Evolutionary conservation across 306 rosid genomes (phyloP), one percentile per base, ranked within the genome.

Genomic region (Clitoria ternatea): DNA sequence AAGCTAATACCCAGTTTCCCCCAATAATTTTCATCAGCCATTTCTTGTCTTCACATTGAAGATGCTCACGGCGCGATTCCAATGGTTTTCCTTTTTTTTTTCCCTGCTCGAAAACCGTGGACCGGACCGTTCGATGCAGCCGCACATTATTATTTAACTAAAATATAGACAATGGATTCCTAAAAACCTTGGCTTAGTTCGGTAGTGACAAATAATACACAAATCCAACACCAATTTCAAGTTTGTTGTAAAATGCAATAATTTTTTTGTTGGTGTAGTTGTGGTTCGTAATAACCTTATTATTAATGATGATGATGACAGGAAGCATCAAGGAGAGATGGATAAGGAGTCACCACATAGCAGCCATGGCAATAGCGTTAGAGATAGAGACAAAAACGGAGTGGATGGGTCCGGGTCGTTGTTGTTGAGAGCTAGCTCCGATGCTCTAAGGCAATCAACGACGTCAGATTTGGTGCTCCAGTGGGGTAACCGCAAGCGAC

Each of bases 401-500:
- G 83, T 63, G 52, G 82, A 7, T 49, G 90, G 75, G n/a, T 22
- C 53, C 53, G 59, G 61, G 12, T 85, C 97, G 12, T 68, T 80
- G 73, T 80, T 85, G 33, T 39, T 84, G 29, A 84, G 91, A 59
- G 84, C 83, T 9, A 73, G 75, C 15, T 76, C 83, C 5, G 94
- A 89, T 33, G 65, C 72, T 2, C 23, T 82, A 7, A 73, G 85
- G 19, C 92, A 80, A 9, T 83, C 88, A 71, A 63, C 96, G 53
- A 43, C 92, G 65, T 78, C 95, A 1, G 90, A 88, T 68, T 86
- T 90, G 64, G 89, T 79, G 17, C 77, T 88, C 66, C 91, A 84
- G 82, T 92, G 98, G 98, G 98, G 98, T 39, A 92, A 88, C 79
- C 89, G 96, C 66, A 92, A 92, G 87, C 85, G 98, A 57, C 88